Percentiles rank a stretch among this genome's conserved stretches.
phyloP scores from a whole-genome alignment of 2,329 filamentous ascomycete genomes.

The Colletotrichum karsti region DNA sequence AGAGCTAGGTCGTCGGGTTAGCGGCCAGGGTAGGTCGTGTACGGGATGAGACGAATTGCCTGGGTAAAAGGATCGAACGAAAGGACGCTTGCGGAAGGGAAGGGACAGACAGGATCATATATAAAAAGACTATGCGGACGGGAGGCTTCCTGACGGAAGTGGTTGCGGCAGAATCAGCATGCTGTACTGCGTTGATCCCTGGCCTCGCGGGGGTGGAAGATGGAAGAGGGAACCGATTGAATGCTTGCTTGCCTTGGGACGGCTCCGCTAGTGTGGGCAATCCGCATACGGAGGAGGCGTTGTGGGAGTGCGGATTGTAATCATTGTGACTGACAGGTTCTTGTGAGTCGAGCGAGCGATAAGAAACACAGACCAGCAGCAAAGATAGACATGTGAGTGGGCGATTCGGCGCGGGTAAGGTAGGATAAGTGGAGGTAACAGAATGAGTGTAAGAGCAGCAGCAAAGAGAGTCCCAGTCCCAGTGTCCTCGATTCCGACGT shows the following conservation, averaged over 20 bases:
- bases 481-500: background rate
- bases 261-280: constrained; percentile 25
- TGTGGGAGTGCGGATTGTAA: constrained; percentile 23
- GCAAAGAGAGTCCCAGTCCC: too few species aligned
- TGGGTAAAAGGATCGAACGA: background rate
- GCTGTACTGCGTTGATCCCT: constrained; percentile 25
- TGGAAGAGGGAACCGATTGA: background rate
- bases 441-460: background rate
- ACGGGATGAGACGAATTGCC: constrained; percentile 22
- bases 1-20: constrained; percentile 5
- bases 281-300: constrained; percentile 29
- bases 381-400: constrained; percentile 29
- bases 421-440: constrained; percentile 10
- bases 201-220: background rate
- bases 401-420: constrained; percentile 6
- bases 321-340: constrained; percentile 21
- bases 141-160: background rate
- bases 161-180: constrained; percentile 20
- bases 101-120: constrained; percentile 24
- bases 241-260: constrained; percentile 7
- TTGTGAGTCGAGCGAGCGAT: constrained; percentile 24
- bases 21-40: constrained; percentile 28
- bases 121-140: constrained; percentile 4
- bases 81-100: background rate
- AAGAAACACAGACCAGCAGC: constrained; percentile 25